Percentiles rank a stretch among this genome's conserved stretches.
phyloP scores from a whole-genome alignment of 768 basidiomycete species.

The Mycena floridula region DNA sequence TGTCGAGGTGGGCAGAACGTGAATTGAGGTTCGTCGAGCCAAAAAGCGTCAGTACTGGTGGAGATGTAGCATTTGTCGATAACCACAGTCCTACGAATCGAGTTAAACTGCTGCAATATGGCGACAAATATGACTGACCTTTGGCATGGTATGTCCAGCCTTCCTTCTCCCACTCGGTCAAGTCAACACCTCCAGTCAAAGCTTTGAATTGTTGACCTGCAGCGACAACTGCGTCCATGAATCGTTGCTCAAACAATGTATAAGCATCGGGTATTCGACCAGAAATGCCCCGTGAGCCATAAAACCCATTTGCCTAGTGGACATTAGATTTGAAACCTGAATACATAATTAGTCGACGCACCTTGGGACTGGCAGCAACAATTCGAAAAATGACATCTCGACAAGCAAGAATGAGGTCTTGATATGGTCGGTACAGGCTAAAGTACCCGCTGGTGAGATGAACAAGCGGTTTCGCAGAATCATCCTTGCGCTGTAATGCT shows the following conservation, averaged over 20 bases:
- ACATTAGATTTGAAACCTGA: not conserved
- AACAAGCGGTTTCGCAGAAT: conserved; percentile 34
- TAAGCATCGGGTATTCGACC: conserved; percentile 95
- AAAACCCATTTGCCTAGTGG: conserved; percentile 90
- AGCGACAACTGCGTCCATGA: conserved; percentile 59
- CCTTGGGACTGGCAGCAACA: conserved; percentile 83
- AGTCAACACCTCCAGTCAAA: conserved; percentile 44
- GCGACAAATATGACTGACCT: conserved; percentile 41
- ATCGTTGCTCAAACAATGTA: conserved; percentile 78
- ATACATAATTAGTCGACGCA: conserved; percentile 31
- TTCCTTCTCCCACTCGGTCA: conserved; percentile 81
- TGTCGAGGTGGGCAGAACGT: conserved; percentile 85
- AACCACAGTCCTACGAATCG: conserved; percentile 74
- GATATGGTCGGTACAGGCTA: conserved; percentile 77
- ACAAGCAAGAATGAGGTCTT: conserved; percentile 56
- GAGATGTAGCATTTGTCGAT: conserved; percentile 44
- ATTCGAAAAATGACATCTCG: conserved; percentile 60
- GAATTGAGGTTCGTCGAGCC: conserved; percentile 95
- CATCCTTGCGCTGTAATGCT: conserved; percentile 21
- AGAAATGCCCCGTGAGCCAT: conserved; percentile 82
- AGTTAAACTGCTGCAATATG: not conserved
- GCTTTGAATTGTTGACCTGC: conserved; percentile 36
- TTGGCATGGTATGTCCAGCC: conserved; percentile 99
- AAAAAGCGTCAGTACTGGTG: conserved; percentile 75
- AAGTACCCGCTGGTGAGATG: conserved; percentile 97